Base-by-base conservation (phyloP, 179 eudicot species). In the Sideroxylon spinosum region DNA sequence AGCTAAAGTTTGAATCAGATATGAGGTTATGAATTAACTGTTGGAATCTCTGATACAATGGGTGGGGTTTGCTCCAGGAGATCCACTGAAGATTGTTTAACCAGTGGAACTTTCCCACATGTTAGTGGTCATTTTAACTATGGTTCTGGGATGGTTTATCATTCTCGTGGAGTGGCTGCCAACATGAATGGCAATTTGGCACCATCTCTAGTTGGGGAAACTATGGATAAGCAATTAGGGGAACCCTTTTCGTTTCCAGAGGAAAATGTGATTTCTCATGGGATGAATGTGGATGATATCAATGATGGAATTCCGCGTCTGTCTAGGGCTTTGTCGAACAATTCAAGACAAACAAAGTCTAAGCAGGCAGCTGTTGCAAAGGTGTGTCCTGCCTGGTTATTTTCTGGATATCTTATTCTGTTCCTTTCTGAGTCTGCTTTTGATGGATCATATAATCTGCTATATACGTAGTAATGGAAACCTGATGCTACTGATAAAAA, bases 31-130 rank as follows among this genome's bases (percentile, higher is more conserved):
- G 64, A 52, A 79, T 9, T 76, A 29, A 0, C 53, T 67, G 28
- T 44, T 76, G 76, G 20, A 59, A 11, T 55, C 56, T 68, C 69
- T 13, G 62, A 14, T 73, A 76, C 77, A 80, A 96, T 96, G 99
- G 99, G 99, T 74, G 98, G 98, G 76, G 65, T 96, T 75, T 94
- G 98, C 86, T 92, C 99, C n/a, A 94, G 82, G 85, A 92, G 89
- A 78, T 84, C 97, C 81, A 89, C 92, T 10, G 89, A 84, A 64
- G 94, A 94, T 77, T 80, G 88, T 86, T 81, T 86, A 57, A 83
- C 89, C 48, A 86, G 82, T 80, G 82, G 82, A 77, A 80, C 78
- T 68, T 77, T 87, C 76, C 85, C 96, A 19, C 92, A 86, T 78
- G 85, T 84, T 26, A 92, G 91, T 78, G 97, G 94, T 76, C 85